Base-by-base conservation (phyloP, 1,139 yeast species). In the Yamadazyma sp. region DNA sequence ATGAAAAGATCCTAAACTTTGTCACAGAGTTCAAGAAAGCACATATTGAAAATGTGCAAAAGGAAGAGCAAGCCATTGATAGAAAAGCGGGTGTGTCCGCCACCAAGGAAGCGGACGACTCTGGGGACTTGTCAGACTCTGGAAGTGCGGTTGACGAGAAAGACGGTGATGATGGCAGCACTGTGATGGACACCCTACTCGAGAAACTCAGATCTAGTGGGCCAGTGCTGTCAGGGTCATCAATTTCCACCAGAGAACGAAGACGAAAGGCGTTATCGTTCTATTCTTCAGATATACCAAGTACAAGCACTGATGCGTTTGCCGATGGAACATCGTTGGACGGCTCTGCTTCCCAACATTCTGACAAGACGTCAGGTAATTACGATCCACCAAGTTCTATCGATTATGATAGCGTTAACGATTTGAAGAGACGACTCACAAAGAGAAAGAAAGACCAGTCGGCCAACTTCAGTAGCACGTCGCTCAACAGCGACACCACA, bases 31-130 rank as follows among this genome's bases (percentile, higher is more conserved):
- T 67, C 46, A 71, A 67, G 46, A 62, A 56, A 42, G 76, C 73
- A 2, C 76, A 71, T 42, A 53, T 68, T n/a, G 77, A 71, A 38
- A 72, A 72, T 41, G 56, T 72, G 22, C 76, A 70, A 49, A 56
- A 63, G 39, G 78, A 72, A 50, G 78, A 72, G 52, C 77, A 36
- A 16, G 34, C 12, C 3, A 26, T 28, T 14, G 20, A 27, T 15
- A 27, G 29, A 15, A 61, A 52, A 44, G 48, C 57, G 38, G 53
- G 65, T 31, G 72, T 67, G 43, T 66, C 39, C 57, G 37, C 33
- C n/a, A 40, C 40, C 3, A 47, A 43, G 9, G 49, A 42, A 12
- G 46, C 44, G 22, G 44, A 39, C 4, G 27, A 26, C 12, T 20
- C 34, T 16, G 24, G 29, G 3, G 48, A 38, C 4, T 44, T 45